Evolutionary conservation across 345 rosid genomes (phyloP).

Genomic region (Salix arbutifolia): DNA sequence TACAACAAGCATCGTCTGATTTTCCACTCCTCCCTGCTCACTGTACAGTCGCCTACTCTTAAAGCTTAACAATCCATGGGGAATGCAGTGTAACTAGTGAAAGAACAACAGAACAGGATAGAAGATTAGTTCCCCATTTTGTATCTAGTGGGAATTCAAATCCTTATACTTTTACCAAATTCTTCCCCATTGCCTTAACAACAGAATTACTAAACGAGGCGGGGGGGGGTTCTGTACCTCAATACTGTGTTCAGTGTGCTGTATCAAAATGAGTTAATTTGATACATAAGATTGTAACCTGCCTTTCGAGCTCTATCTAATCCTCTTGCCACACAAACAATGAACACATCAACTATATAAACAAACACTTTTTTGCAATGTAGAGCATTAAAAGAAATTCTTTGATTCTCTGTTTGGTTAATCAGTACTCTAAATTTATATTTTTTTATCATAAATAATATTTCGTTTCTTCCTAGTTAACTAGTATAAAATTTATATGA

Average conservation of each 20-base stretch:
- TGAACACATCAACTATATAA: too few relatives aligned
- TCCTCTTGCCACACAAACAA: too few relatives aligned
- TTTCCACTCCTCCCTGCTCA: neutral
- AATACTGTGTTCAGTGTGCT: neutral
- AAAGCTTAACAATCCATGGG: neutral
- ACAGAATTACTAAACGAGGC: neutral
- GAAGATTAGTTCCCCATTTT: constrained; percentile 21
- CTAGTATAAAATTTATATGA: too few relatives aligned
- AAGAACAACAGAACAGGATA: constrained; percentile 9
- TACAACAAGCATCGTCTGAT: neutral
- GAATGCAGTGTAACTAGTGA: constrained; percentile 18
- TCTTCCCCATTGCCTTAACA: neutral
- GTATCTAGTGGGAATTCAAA: constrained; percentile 14
- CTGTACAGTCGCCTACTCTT: neutral
- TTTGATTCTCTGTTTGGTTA: too few relatives aligned
- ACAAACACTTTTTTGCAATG: too few relatives aligned
- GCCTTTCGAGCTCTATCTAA: too few relatives aligned
- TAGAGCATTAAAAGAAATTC: too few relatives aligned
- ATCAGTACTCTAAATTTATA: too few relatives aligned
- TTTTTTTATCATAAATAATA: too few relatives aligned
- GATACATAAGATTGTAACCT: too few relatives aligned
- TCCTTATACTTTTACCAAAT: neutral
- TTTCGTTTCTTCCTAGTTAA: too few relatives aligned
- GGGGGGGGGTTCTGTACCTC: neutral
- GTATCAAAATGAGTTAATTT: neutral